Base-by-base conservation (phyloP, 768 basidiomycete species). In the Fistulinella prunicolor region DNA sequence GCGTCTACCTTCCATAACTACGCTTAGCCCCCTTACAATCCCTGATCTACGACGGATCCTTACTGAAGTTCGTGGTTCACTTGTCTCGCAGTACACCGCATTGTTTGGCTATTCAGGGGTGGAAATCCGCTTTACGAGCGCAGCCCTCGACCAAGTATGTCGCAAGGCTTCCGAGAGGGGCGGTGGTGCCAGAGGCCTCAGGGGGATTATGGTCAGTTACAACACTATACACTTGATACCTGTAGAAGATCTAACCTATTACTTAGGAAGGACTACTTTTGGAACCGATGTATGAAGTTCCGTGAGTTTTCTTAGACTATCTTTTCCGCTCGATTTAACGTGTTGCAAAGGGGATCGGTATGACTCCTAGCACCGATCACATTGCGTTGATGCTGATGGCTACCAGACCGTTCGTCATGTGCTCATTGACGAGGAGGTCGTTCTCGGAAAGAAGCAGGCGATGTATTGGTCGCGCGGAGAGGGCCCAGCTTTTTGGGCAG, bases 271-370 rank as follows among this genome's bases (percentile, higher is more conserved):
- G 76, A 19, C 64, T 94, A 3, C 70, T 98, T 42, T 72, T 94
- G 40, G 92, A 97, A 41, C 76, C 91, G 0, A 96, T 96, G 94
- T 95, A 90, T 61, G 88, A 92, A 72, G 85, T 85, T 38, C 90
- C 91, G 85, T 89, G 67, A 80, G 86, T 82, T 13, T 30, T 26
- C 17, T 14, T 47, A 39, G 30, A 20, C 44, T n/a, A n/a, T 36
- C 23, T 40, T 32, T 13, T 49, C 8, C 12, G 28, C 24, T 41
- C 26, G 23, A 44, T 38, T 39, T 53, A 17, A 58, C 26, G 6
- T 36, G 14, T 36, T 28, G 23, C 48, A 44, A 44, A 85, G 85
- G 47, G 85, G 85, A 54, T 88, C 86, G 57, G 86, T 86, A 63
- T 64, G 83, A 61, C 9, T 42, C 47, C 26, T 49, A 45, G 30